Base-by-base conservation (phyloP, 2,329 filamentous ascomycete species). In the Cercospora sp. region DNA sequence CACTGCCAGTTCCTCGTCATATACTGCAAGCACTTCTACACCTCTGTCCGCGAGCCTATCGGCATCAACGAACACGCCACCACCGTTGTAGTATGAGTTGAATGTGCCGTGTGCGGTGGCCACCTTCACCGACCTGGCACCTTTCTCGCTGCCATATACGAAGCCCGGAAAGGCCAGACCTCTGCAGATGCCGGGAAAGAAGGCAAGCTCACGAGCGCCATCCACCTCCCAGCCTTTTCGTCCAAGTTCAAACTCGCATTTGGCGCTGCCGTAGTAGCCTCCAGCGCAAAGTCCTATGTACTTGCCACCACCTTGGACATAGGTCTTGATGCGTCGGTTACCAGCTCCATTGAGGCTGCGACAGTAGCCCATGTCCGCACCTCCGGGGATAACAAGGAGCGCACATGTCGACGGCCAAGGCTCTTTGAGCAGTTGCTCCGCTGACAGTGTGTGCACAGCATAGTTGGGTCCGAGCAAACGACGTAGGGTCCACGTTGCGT, bases 201-300 rank as follows among this genome's bases (percentile, higher is more conserved):
- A 97, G 0, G 83, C 90, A 61, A 99, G 83, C 78, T 99, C 95
- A 45, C 95, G 86, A 57, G 89, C 85, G 0, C 95, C 95, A 30
- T 96, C 82, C 3, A 99, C 94, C 77, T 96, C 92, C 81, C 98
- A 86, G 1, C 86, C 85, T 72, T 86, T 86, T 76, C 95, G 89
- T 2, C 93, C 93, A 12, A 95, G 89, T 80, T 98, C 94, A 71
- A 98, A 99, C 78, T 99, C 95, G 77, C 94, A 97, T 70, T 85
- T 86, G 45, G 85, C 83, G 72, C 86, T 89, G 23, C 91, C 95
- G 75, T 97, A 99, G 81, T 99, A 99, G 10, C 91, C 95, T 5
- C 95, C 95, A 2, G 95, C 95, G 77, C 95, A 99, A 74, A 99
- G 90, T 0, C 95, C 95, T 1, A 99, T 85, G 77, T 95, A 99